Base-by-base conservation (phyloP, 345 rosid species). In the Ceriops zippeliana region DNA sequence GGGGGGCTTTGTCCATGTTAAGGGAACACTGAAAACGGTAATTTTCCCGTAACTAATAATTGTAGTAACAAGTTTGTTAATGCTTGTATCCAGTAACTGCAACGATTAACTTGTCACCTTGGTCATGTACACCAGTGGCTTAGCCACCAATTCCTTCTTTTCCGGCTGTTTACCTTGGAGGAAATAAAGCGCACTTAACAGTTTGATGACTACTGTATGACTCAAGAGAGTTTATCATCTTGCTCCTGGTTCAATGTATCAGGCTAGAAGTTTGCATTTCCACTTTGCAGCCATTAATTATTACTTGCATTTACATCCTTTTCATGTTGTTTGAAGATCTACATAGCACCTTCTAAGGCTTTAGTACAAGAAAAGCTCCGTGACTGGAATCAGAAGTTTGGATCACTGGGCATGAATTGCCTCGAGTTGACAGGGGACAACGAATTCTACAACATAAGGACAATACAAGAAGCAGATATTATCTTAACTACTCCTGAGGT, bases 401-500 rank as follows among this genome's bases (percentile, higher is more conserved):
- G 89, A 74, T 65, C 96, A 63, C 72, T 86, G 83, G 96, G 96
- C 22, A 82, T 91, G 74, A 87, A 71, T 75, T 91, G 96, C 86
- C 75, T 95, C 76, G 97, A 95, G 84, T 77, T 95, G 82, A 95
- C 97, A 1, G 90, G 97, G 52, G 99, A 95, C 72, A 95, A 84
- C 67, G 99, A 88, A 71, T 84, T 76, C 38, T 95, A 90, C 81
- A 90, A 78, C 80, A 73, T 52, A 67, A 86, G 77, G 80, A 87
- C 81, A 68, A 80, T 91, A 77, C 97, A 86, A 75, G 99, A 95
- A 51, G 96, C 96, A 58, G 96, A 91, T 79, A 86, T 95, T 68
- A 90, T 95, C 70, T 78, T 95, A 68, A 95, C 99, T 42, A 95
- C 96, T 70, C 99, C 99, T 54, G 99, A 91, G 98, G 98, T 95